A percentile compares a stretch with the other conserved stretches of the same genome.
Conservation (phyloP, 1,139 yeast species). For the Kodamaea suecica region DNA sequence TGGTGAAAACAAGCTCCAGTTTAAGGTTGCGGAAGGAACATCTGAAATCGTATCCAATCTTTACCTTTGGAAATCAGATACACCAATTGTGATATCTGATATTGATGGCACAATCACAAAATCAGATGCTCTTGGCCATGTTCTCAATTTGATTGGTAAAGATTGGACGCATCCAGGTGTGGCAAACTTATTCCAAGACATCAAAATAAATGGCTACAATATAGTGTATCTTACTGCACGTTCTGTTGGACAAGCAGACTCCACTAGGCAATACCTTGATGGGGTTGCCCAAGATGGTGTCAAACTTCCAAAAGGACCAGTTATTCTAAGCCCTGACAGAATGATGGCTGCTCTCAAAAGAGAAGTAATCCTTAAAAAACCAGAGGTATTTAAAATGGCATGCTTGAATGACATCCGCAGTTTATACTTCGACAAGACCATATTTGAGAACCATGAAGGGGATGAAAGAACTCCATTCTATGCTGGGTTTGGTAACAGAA, state of each 20-base stretch:
- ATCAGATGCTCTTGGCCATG: constrained; percentile 97
- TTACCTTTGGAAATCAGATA: constrained; percentile 78
- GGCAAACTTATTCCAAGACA: constrained; percentile 84
- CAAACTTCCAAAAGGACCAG: constrained; percentile 86
- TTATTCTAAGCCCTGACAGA: constrained; percentile 90
- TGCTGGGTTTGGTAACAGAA: constrained; percentile 97
- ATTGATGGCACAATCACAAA: constrained; percentile 98
- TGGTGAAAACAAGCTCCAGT: constrained; percentile 77
- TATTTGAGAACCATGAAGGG: constrained; percentile 15
- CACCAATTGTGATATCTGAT: constrained; percentile 93
- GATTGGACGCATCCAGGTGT: constrained; percentile 99
- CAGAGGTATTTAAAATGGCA: constrained; percentile 98
- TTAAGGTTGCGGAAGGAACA: constrained; percentile 78
- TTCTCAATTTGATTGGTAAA: constrained; percentile 85
- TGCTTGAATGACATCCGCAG: constrained; percentile 84
- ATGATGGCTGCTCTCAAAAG: constrained; percentile 92
- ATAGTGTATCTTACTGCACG: constrained; percentile 92
- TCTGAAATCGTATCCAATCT: constrained; percentile 73
- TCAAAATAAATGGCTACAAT: constrained; percentile 83
- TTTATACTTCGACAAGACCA: constrained; percentile 42
- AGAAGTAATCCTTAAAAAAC: constrained; percentile 90
- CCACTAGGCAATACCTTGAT: constrained; percentile 78
- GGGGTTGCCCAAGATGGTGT: constrained; percentile 74
- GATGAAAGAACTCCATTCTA: constrained; percentile 72
- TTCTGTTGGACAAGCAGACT: constrained; percentile 93